Evolutionary conservation across 2,329 filamentous ascomycete species (phyloP).

Genomic region (Fusarium palustre): DNA sequence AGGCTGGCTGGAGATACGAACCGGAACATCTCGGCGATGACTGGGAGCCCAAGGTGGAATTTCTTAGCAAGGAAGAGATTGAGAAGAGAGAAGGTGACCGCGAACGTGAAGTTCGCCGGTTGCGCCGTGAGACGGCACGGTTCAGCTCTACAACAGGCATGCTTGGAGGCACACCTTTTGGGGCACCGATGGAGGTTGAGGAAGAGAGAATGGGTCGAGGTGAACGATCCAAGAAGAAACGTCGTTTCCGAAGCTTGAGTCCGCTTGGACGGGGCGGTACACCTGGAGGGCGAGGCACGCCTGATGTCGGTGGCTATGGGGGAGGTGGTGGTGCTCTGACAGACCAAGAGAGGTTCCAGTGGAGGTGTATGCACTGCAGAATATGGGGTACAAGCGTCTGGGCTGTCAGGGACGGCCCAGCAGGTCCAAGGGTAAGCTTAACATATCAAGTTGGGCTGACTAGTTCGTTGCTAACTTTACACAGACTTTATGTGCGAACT

Average conservation of each 20-base stretch:
- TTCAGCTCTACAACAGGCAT: conserved; percentile 90
- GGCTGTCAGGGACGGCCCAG: conserved; percentile 92
- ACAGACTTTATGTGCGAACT: conserved; percentile 91
- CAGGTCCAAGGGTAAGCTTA: conserved; percentile 79
- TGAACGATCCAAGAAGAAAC: conserved; percentile 95
- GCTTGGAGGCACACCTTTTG: conserved; percentile 77
- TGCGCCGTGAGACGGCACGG: conserved; percentile 89
- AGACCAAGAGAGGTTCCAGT: conserved; percentile 82
- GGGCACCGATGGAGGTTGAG: conserved; percentile 66
- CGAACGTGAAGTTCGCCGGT: conserved; percentile 86
- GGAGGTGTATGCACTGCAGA: conserved; percentile 89
- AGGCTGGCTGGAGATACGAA: conserved; percentile 95
- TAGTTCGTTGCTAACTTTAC: conserved; percentile 24
- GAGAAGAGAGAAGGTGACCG: conserved; percentile 96
- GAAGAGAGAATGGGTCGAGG: conserved; percentile 92
- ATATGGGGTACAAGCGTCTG: conserved; percentile 92
- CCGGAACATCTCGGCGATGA: conserved; percentile 87
- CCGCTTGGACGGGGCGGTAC: conserved; percentile 75
- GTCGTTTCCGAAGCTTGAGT: conserved; percentile 88
- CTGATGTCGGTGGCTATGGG: conserved; percentile 80
- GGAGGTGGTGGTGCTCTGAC: conserved; percentile 76
- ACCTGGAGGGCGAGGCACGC: conserved; percentile 80
- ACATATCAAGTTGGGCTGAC: neutral
- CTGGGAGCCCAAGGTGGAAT: conserved; percentile 86
- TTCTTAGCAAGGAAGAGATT: conserved; percentile 92